Evolutionary conservation across 2,329 filamentous ascomycete species (phyloP).

Genomic region (Neonectria magnoliae): DNA sequence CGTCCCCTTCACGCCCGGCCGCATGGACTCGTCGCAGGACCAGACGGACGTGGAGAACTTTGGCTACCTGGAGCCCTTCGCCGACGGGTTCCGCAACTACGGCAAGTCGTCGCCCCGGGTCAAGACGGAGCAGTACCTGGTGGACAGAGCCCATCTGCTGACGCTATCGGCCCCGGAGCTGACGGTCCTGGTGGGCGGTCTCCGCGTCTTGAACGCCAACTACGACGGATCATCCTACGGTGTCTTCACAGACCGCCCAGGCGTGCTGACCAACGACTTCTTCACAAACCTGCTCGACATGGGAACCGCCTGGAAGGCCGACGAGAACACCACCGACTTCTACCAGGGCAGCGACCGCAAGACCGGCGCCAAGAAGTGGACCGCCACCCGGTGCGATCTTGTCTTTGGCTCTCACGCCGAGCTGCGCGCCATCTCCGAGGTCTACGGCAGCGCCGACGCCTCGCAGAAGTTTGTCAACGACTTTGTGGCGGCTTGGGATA

Average conservation of each 20-base stretch:
- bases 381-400: slow-evolving; percentile 73
- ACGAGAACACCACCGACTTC: slow-evolving; percentile 57
- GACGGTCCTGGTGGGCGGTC: slow-evolving; percentile 75
- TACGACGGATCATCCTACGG: slow-evolving; percentile 74
- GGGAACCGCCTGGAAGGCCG: slow-evolving; percentile 67
- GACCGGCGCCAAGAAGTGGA: slow-evolving; percentile 74
- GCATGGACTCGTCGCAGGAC: slow-evolving; percentile 76
- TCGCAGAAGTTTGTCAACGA: slow-evolving; percentile 74
- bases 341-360: slow-evolving; percentile 75
- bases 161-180: slow-evolving; percentile 76
- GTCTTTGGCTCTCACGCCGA: slow-evolving; percentile 79
- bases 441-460: slow-evolving; percentile 71
- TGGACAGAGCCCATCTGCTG: slow-evolving; percentile 77
- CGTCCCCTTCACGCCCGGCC: slow-evolving; percentile 75
- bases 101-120: slow-evolving; percentile 70
- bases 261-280: slow-evolving; percentile 80
- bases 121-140: slow-evolving; percentile 73
- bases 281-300: slow-evolving; percentile 82
- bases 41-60: slow-evolving; percentile 76
- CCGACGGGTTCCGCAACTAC: slow-evolving; percentile 84
- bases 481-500: slow-evolving; percentile 77
- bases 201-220: slow-evolving; percentile 76
- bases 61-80: slow-evolving; percentile 71
- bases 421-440: slow-evolving; percentile 75
- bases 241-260: slow-evolving; percentile 74